Evolutionary conservation across 257 asterid genomes (phyloP).

Genomic region (Nyctanthes arbortristis): DNA sequence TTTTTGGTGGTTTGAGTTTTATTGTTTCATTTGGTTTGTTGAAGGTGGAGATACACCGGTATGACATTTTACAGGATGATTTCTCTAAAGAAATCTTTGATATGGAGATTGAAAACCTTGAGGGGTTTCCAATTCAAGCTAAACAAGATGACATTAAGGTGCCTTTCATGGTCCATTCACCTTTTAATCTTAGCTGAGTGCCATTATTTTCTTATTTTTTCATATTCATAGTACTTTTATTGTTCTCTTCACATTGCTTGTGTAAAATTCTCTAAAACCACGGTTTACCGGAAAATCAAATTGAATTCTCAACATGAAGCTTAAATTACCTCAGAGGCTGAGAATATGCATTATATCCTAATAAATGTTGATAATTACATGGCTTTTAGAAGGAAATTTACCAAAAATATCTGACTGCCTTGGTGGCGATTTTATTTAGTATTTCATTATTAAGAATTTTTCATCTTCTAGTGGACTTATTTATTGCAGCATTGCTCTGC

Average conservation of each 20-base stretch:
- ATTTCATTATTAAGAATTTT: too few relatives aligned
- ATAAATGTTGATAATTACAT: neutral
- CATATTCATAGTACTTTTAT: neutral
- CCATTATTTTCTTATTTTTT: neutral
- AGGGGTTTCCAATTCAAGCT: slow-evolving; percentile 46
- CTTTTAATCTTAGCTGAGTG: slow-evolving; percentile 3
- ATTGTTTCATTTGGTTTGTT: slow-evolving; percentile 18
- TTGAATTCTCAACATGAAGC: neutral
- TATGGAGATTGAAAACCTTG: slow-evolving; percentile 85
- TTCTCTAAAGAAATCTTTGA: slow-evolving; percentile 77
- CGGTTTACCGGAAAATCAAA: neutral
- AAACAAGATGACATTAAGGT: slow-evolving; percentile 60
- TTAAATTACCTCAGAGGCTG: too few relatives aligned
- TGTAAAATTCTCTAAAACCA: neutral
- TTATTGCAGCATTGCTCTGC: too few relatives aligned
- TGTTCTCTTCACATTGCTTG: neutral
- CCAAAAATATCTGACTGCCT: too few relatives aligned
- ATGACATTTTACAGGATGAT: slow-evolving; percentile 75
- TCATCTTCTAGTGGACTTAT: too few relatives aligned
- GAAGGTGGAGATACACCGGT: slow-evolving; percentile 81
- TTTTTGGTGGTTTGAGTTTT: slow-evolving; percentile 11
- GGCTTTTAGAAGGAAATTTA: too few relatives aligned
- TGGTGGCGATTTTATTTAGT: too few relatives aligned
- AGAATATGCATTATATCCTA: neutral
- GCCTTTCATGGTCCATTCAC: slow-evolving; percentile 7